Evolutionary conservation across 306 rosid species (phyloP), one percentile per base, ranked within the genome.

Genomic region (Sicyos baderoa): DNA sequence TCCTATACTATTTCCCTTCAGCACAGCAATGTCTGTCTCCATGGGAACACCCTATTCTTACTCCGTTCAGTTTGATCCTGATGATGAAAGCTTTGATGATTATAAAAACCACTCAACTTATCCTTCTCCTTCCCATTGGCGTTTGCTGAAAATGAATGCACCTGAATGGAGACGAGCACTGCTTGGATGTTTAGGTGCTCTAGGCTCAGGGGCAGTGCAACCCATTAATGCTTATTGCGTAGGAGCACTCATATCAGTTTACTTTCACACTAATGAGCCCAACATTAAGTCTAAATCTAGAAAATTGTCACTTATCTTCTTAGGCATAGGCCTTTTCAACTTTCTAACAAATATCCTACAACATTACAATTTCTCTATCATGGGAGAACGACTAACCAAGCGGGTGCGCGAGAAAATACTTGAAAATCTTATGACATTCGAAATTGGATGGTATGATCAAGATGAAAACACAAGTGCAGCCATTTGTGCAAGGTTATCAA

Each of bases 401-500:
- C 84, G 96, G 76, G 82, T 86, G 12, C 70, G 95, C n/a, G 91
- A 92, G 84, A 83, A 84, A 58, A 68, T 89, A 23, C 86, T 87
- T 6, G 87, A 68, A 71, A 89, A 84, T 48, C 54, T 92, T 76
- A 62, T 87, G 89, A 87, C 88, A 45, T 92, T 87, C 58, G 96
- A 87, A 85, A 81, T 92, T 45, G 93, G 97, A 58, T 92, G 95
- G 92, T 92, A 77, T 79, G 97, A 89, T 79, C 58, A 82, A 63
- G 97, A 89, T 35, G 96, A 92, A 59, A 87, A 89, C 82, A 86
- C 87, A 49, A 87, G 96, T 75, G 97, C 97, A 72, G 89, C 93
- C 69, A 83, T 89, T 55, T 89, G 95, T 82, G 88, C 96, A 72
- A 84, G 92, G 76, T 54, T 92, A 59, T 77, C 96, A 59, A 83